A percentile compares a stretch with the other conserved stretches of the same genome.
phyloP scores from a whole-genome alignment of 192 early-diverging fungal genomes.

The Entophlyctis luteolus region DNA sequence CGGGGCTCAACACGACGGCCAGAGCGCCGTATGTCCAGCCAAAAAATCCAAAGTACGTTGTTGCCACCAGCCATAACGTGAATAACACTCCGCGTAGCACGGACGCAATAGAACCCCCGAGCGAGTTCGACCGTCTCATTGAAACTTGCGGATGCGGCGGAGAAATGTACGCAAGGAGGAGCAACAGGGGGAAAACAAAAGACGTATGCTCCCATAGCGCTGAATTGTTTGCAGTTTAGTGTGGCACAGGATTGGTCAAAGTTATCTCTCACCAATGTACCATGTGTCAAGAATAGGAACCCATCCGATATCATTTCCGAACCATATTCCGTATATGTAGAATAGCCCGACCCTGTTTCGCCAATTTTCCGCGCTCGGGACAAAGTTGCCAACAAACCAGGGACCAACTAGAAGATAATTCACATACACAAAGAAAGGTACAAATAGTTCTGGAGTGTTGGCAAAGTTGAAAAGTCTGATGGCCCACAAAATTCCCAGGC shows the following conservation, averaged over 20 bases:
- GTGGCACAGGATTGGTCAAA: background rate
- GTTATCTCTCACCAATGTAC: conserved; percentile 18
- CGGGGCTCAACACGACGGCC: conserved; percentile 7
- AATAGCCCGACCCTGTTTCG: conserved; percentile 25
- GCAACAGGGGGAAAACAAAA: conserved; percentile 20
- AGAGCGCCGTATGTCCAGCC: background rate
- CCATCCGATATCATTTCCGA: conserved; percentile 11
- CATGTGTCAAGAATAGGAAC: conserved; percentile 28
- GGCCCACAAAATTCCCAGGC: conserved; percentile 1
- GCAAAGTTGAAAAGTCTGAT: conserved; percentile 45
- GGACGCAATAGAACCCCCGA: background rate
- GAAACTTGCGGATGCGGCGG: conserved; percentile 34
- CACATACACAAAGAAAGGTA: conserved; percentile 45
- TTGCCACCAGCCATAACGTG: background rate
- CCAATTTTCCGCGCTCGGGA: conserved; percentile 37
- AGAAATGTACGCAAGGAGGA: conserved; percentile 3
- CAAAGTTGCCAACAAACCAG: conserved; percentile 67
- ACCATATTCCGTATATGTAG: conserved; percentile 31
- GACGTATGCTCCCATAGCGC: conserved; percentile 31
- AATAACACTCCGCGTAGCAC: background rate
- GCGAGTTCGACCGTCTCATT: background rate
- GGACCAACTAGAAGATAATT: conserved; percentile 52
- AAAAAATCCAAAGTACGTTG: conserved; percentile 15
- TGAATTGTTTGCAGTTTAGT: background rate
- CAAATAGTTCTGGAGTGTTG: conserved; percentile 48